Base-by-base conservation (phyloP, 75 land plant species). In the Isoetes taiwanensis region DNA sequence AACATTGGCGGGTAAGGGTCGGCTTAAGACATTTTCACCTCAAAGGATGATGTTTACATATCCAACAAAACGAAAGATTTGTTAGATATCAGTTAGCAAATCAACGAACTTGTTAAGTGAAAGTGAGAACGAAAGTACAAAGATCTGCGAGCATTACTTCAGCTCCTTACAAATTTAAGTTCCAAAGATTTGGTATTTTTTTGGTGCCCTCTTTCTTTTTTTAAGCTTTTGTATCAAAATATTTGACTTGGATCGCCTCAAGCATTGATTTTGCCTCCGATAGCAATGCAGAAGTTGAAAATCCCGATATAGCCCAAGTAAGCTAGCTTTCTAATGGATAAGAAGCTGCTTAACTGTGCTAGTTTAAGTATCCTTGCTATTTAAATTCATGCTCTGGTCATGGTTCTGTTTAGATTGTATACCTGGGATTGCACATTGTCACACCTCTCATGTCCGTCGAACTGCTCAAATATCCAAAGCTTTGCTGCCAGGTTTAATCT, bases 111-210 rank as follows among this genome's bases (percentile, higher is more conserved):
- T 93, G 64, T 58, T 62, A 32, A 79, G 40, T 67, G 96, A 93
- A 33, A 79, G 68, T 37, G 80, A 88, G 42, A 58, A 73, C 27
- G 98, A 93, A 88, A 81, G 68, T 93, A 93, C 65, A 93, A 93
- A 68, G 98, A 93, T 61, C 65, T 93, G 43, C 79, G 98, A 5
- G 96, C 90, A 56, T 68, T 93, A 60, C 85, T 93, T 63, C 90
- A 84, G 64, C 86, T 93, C 11, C 80, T 93, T 8, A 64, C 83
- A 52, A 75, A 71, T 46, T 75, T 93, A 28, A 89, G 96, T 67
- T 93, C 98, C 28, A 93, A 93, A 53, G 98, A 93, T 59, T 53
- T 87, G 86, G 98, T 93, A 78, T n/a, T n/a, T n/a, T n/a, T n/a
- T n/a, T n/a, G n/a, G n/a, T n/a, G n/a, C n/a, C n/a, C n/a, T n/a